Percentiles rank a stretch among this genome's conserved stretches.
Conservation (phyloP, 1,139 yeast genomes). For the Pichia sp. region DNA sequence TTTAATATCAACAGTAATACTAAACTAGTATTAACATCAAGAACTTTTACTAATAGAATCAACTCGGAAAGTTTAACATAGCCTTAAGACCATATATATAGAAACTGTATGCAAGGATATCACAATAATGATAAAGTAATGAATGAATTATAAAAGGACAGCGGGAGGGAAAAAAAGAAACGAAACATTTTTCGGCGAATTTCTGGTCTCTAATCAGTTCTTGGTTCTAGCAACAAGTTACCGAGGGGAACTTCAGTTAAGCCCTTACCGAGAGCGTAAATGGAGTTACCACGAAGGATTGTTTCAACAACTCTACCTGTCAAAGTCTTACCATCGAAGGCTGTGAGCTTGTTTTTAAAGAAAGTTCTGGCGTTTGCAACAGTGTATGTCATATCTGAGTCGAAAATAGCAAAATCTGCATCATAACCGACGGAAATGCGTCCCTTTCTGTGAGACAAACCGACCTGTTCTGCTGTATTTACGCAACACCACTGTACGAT, state of each 20-base stretch:
- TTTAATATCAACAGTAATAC: neutral
- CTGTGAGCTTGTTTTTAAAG: constrained; percentile 84
- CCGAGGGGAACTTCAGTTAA: constrained; percentile 56
- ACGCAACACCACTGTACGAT: constrained; percentile 74
- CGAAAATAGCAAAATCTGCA: constrained; percentile 83
- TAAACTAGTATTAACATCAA: neutral
- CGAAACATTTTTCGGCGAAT: neutral
- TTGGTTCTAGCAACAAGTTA: constrained; percentile 53
- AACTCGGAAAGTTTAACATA: neutral
- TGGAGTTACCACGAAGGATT: constrained; percentile 66
- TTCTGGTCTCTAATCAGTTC: constrained; percentile 25
- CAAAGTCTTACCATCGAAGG: constrained; percentile 68
- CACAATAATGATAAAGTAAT: neutral
- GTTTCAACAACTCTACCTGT: constrained; percentile 76
- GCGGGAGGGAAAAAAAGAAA: neutral
- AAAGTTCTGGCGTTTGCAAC: constrained; percentile 57
- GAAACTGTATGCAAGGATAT: neutral
- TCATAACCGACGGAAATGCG: constrained; percentile 66
- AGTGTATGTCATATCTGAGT: constrained; percentile 51
- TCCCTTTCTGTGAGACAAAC: constrained; percentile 70
- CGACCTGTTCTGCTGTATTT: constrained; percentile 84
- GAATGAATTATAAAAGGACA: neutral
- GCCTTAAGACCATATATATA: neutral
- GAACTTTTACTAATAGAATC: neutral
- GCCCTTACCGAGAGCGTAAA: constrained; percentile 57